Evolutionary conservation across 768 basidiomycete genomes (phyloP).

Genomic region (Agrocybe pediades): DNA sequence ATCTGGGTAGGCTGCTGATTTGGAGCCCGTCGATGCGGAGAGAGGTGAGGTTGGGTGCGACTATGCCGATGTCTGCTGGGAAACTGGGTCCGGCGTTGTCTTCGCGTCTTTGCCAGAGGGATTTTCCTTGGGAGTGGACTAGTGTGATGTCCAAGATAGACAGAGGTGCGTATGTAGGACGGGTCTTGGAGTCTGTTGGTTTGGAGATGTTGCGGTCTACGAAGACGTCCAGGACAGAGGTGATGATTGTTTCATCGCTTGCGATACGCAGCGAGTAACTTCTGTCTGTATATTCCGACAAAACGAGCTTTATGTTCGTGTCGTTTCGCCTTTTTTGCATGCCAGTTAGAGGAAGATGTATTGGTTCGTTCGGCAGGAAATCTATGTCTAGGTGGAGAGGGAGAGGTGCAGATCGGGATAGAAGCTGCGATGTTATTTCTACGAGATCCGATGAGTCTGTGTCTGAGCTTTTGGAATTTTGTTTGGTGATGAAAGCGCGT

Average conservation of each 20-base stretch:
- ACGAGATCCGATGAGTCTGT: not conserved
- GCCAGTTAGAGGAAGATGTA: not conserved
- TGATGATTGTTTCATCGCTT: conserved; percentile 2
- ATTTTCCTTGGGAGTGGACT: not conserved
- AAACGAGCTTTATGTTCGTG: not conserved
- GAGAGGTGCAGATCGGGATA: conserved; percentile 5
- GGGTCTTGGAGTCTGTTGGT: too few species aligned
- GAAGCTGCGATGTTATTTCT: conserved; percentile 1
- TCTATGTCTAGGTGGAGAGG: conserved; percentile 6
- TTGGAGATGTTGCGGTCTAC: conserved; percentile 5
- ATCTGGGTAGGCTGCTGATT: conserved; percentile 4
- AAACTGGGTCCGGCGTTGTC: not conserved
- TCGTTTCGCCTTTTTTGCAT: conserved; percentile 1
- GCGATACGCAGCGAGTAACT: conserved; percentile 3
- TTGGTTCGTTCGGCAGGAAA: not conserved
- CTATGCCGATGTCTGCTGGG: conserved; percentile 6
- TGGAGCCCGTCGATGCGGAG: conserved; percentile 2
- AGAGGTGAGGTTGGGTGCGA: conserved; percentile 6
- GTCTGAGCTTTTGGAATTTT: too few species aligned
- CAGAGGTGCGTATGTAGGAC: not conserved
- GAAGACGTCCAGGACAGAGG: conserved; percentile 11
- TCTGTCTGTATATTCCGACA: conserved; percentile 1
- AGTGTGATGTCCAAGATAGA: conserved; percentile 1
- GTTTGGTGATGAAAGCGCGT: conserved; percentile 5
- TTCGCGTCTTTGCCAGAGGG: not conserved